phyloP scores from a whole-genome alignment of 495 filamentous ascomycete species.

The Aspergillus funiculosus region DNA sequence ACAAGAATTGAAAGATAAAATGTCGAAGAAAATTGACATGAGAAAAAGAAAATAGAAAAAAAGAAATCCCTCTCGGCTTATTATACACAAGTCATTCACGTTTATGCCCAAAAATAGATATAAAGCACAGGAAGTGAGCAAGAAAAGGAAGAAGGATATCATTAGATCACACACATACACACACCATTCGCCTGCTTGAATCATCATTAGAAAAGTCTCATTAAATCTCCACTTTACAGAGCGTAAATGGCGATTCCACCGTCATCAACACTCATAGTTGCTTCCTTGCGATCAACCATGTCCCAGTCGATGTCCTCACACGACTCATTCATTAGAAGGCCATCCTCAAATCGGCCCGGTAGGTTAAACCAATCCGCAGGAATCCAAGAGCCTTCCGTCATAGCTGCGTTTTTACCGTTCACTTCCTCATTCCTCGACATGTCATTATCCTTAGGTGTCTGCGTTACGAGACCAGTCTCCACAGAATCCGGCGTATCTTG shows the following conservation, averaged over 20 bases:
- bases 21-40: constrained; percentile 10
- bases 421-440: constrained; percentile 18
- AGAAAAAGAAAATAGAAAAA: constrained; percentile 9
- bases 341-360: constrained; percentile 24
- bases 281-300: constrained; percentile 25
- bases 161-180: background rate
- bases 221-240: constrained; percentile 18
- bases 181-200: constrained; percentile 13
- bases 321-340: constrained; percentile 19
- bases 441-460: constrained; percentile 35
- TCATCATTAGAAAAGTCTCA: constrained; percentile 4
- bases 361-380: constrained; percentile 30
- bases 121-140: background rate
- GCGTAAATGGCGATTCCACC: constrained; percentile 25
- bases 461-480: constrained; percentile 30
- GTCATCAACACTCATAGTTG: constrained; percentile 21
- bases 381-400: constrained; percentile 28
- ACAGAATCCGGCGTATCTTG: constrained; percentile 41
- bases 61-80: constrained; percentile 11
- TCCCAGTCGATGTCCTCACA: constrained; percentile 34
- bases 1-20: too few species aligned
- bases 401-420: constrained; percentile 16
- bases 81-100: constrained; percentile 21
- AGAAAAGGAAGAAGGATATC: background rate
- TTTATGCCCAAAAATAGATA: constrained; percentile 17